phyloP scores from a whole-genome alignment of 306 rosid species.

The Lathyrus tuberosus region DNA sequence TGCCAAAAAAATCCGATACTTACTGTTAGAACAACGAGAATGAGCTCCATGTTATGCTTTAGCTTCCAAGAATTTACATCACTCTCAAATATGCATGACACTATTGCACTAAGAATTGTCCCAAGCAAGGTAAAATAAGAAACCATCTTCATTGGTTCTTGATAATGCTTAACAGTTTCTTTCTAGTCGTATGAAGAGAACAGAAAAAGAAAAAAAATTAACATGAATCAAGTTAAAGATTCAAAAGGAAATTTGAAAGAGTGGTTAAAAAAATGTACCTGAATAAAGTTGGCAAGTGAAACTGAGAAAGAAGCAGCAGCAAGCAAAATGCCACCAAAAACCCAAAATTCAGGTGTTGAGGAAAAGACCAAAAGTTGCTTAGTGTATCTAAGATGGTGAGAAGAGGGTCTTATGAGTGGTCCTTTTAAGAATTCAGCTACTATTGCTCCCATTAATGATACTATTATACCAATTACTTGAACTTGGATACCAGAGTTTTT shows the following conservation, averaged over 20 bases:
- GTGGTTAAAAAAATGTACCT: slow-evolving; percentile 31
- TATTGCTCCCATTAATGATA: slow-evolving; percentile 66
- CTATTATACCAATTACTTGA: slow-evolving; percentile 60
- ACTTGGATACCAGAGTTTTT: slow-evolving; percentile 48
- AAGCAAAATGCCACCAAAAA: slow-evolving; percentile 71
- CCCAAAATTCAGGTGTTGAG: slow-evolving; percentile 67
- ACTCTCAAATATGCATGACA: slow-evolving; percentile 34
- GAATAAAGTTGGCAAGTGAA: slow-evolving; percentile 62
- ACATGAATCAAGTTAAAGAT: background rate
- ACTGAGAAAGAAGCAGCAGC: slow-evolving; percentile 63
- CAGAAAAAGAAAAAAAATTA: background rate
- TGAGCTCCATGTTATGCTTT: slow-evolving; percentile 40
- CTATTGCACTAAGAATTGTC: slow-evolving; percentile 44
- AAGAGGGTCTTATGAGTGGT: slow-evolving; percentile 53
- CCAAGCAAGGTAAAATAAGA: slow-evolving; percentile 45
- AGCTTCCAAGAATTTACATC: slow-evolving; percentile 47
- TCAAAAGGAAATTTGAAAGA: background rate
- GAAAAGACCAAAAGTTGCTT: slow-evolving; percentile 58
- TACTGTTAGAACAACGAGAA: slow-evolving; percentile 48
- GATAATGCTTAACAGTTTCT: slow-evolving; percentile 44
- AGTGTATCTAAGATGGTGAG: slow-evolving; percentile 44
- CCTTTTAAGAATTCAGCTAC: slow-evolving; percentile 62
- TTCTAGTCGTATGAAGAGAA: slow-evolving; percentile 33
- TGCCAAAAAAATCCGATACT: background rate
- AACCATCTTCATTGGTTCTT: slow-evolving; percentile 47